Percentiles rank a stretch among this genome's conserved stretches.
Conservation (phyloP, 345 rosid species). For the Lepidium aucheri region DNA sequence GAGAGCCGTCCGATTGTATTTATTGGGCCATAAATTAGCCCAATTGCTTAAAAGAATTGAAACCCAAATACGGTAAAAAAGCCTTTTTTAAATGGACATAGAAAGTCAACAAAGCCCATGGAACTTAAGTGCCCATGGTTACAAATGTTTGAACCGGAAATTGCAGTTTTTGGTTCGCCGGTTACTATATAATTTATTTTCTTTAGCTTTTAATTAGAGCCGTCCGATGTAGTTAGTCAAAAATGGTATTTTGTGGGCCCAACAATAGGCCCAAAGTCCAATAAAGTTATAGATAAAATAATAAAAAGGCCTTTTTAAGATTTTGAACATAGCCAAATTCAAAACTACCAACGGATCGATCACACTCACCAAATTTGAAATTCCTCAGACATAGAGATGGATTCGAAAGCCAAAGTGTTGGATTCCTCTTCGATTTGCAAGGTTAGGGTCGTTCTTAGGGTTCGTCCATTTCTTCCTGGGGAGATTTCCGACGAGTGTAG, state of each 20-base stretch:
- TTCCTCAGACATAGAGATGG: background rate
- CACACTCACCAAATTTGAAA: background rate
- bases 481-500: conserved; percentile 36
- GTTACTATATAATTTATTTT: background rate
- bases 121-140: background rate
- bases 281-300: background rate
- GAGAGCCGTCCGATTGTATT: background rate
- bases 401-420: conserved; percentile 13
- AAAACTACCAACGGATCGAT: conserved; percentile 1
- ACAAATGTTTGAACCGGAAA: too few relatives aligned
- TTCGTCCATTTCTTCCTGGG: conserved; percentile 62
- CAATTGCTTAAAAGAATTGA: background rate
- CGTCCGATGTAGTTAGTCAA: background rate
- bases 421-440: conserved; percentile 30
- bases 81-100: background rate
- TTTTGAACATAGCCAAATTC: background rate
- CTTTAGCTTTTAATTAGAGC: background rate
- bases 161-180: too few relatives aligned
- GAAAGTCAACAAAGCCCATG: background rate
- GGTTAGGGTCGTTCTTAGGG: conserved; percentile 56
- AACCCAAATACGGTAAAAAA: background rate
- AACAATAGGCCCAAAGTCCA: background rate
- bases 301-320: background rate
- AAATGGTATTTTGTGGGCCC: background rate
- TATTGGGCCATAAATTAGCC: background rate